A percentile compares a stretch with the other conserved stretches of the same genome.
phyloP scores from a whole-genome alignment of 768 basidiomycete genomes.

The Termitomyces bulborhizus region DNA sequence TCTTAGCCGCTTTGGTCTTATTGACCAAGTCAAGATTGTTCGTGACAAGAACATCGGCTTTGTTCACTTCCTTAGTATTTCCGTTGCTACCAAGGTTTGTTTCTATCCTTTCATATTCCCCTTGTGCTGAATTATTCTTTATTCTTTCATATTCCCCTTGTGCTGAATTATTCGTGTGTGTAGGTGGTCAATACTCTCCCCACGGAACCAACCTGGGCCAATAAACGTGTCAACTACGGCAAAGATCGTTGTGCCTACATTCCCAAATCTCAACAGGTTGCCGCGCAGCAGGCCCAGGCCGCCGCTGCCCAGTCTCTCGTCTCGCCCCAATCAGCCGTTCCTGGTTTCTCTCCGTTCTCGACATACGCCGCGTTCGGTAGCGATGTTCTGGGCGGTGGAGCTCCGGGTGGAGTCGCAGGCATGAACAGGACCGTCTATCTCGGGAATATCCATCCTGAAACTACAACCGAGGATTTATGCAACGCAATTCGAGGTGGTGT shows the following conservation, averaged over 20 bases:
- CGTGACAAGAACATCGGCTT: conserved; percentile 99
- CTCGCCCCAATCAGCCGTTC: conserved; percentile 44
- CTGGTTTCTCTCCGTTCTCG: conserved; percentile 38
- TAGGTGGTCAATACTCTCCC: conserved; percentile 93
- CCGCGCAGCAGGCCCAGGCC: conserved; percentile 80
- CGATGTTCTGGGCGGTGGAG: conserved; percentile 31
- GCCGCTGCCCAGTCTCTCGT: conserved; percentile 72
- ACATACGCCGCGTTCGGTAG: conserved; percentile 51
- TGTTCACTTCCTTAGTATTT: conserved; percentile 95
- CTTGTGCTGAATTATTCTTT: background rate
- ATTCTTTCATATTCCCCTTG: conserved; percentile 2
- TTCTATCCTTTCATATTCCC: background rate
- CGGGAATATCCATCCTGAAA: conserved; percentile 96
- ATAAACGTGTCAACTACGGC: conserved; percentile 95
- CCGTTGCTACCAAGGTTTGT: conserved; percentile 87
- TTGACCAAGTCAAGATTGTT: conserved; percentile 99
- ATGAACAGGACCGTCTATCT: conserved; percentile 93
- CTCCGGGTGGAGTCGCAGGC: conserved; percentile 33
- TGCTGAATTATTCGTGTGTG: background rate
- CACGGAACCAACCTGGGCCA: conserved; percentile 88
- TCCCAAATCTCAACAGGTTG: conserved; percentile 90
- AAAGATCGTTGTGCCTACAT: conserved; percentile 99
- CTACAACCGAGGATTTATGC: conserved; percentile 90
- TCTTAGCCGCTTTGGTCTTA: conserved; percentile 86
- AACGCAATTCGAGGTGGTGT: conserved; percentile 97